phyloP scores from a whole-genome alignment of 1,284 basidiomycete genomes.

The Trametes pubescens region DNA sequence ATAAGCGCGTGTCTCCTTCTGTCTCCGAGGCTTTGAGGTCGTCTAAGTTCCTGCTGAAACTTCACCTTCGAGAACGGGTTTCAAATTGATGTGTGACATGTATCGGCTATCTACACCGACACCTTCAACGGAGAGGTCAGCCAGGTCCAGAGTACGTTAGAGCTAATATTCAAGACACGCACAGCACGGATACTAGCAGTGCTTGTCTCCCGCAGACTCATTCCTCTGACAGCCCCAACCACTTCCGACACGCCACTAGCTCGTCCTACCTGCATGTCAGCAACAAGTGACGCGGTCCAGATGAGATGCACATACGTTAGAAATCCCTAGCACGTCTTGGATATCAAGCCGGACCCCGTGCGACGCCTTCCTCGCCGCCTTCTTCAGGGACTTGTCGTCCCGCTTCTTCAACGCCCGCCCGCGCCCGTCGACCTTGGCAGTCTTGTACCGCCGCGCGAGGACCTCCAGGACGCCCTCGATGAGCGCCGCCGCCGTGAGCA shows the following conservation, averaged over 20 bases:
- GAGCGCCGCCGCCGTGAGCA: conserved; percentile 59
- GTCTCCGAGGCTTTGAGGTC: too few species aligned
- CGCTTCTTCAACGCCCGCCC: conserved; percentile 29
- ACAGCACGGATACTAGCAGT: too few species aligned
- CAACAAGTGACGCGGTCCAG: too few species aligned
- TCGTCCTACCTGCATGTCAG: conserved; percentile 10
- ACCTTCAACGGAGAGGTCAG: too few species aligned
- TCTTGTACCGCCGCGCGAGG: conserved; percentile 48
- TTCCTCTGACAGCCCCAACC: not conserved
- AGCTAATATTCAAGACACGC: too few species aligned
- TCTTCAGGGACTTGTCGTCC: conserved; percentile 31
- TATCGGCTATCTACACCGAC: too few species aligned
- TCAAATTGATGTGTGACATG: too few species aligned
- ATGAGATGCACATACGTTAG: conserved; percentile 14
- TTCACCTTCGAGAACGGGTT: too few species aligned
- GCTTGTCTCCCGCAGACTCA: too few species aligned
- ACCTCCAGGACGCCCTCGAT: conserved; percentile 51
- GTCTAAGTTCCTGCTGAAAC: too few species aligned
- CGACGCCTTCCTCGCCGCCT: conserved; percentile 44
- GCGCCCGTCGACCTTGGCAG: conserved; percentile 36
- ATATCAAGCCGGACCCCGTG: conserved; percentile 56
- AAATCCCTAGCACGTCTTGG: conserved; percentile 24
- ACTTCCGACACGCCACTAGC: conserved; percentile 9
- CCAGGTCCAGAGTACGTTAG: too few species aligned
- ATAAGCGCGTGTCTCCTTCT: too few species aligned